Percentiles rank a stretch among this genome's conserved stretches.
Evolutionary conservation across 2,329 filamentous ascomycete species (phyloP).

Genomic region (Lachnellula hyalina): DNA sequence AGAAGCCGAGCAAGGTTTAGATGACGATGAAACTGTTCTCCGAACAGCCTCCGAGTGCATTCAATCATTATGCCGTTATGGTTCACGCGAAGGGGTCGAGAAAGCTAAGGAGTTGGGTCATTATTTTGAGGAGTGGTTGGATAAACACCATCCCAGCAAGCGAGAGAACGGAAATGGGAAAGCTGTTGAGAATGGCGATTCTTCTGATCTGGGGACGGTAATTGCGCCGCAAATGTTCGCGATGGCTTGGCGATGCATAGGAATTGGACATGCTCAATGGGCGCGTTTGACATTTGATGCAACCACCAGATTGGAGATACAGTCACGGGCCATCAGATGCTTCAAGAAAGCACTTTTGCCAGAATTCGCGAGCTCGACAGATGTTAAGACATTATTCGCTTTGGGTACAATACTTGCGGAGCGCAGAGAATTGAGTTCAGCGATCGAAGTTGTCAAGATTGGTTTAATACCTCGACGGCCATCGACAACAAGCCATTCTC

Average conservation of each 20-base stretch:
- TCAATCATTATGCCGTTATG: conserved; percentile 75
- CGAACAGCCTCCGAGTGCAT: conserved; percentile 77
- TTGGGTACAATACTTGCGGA: conserved; percentile 84
- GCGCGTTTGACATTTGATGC: conserved; percentile 75
- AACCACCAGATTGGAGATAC: conserved; percentile 63
- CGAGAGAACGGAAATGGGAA: conserved; percentile 14
- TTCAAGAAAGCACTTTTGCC: conserved; percentile 68
- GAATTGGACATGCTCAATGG: conserved; percentile 82
- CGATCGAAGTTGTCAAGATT: conserved; percentile 76
- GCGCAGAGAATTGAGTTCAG: conserved; percentile 70
- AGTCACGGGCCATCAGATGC: conserved; percentile 70
- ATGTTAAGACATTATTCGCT: conserved; percentile 73
- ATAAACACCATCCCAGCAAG: conserved; percentile 43
- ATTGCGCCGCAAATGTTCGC: conserved; percentile 60
- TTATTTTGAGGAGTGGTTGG: conserved; percentile 70
- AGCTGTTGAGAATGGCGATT: conserved; percentile 16
- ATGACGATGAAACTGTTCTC: conserved; percentile 71
- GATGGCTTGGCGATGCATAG: conserved; percentile 76
- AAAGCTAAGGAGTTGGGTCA: conserved; percentile 68
- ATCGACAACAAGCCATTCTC: conserved; percentile 32
- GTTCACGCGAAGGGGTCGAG: conserved; percentile 66
- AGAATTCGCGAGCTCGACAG: conserved; percentile 58
- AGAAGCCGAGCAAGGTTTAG: conserved; percentile 64
- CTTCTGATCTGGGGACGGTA: conserved; percentile 18
- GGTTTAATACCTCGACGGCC: conserved; percentile 60